A percentile compares a stretch with the other conserved stretches of the same genome.
Evolutionary conservation across 345 rosid species (phyloP).

Genomic region (Fremontodendron californicum): DNA sequence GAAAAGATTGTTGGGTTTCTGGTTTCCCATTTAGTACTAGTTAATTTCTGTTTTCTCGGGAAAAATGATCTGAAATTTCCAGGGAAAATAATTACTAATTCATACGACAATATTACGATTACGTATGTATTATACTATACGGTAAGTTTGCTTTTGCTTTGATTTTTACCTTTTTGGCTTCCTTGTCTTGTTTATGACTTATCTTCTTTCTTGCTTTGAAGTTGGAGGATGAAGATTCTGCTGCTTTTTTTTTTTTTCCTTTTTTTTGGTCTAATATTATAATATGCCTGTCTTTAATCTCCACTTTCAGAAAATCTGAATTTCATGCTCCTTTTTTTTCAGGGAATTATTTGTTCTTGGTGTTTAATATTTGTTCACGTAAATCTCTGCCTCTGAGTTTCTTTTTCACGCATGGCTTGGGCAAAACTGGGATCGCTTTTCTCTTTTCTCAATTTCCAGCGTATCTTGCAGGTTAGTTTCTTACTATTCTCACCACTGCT

Average conservation of each 20-base stretch:
- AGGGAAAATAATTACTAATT: not conserved
- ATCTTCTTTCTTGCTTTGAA: not conserved
- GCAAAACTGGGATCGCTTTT: constrained; percentile 4
- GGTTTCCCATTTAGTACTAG: not conserved
- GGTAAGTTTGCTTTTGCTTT: constrained; percentile 15
- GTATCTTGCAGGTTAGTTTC: constrained; percentile 3
- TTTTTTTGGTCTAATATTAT: not conserved
- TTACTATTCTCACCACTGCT: not conserved
- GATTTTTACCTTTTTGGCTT: not conserved
- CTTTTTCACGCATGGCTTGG: not conserved
- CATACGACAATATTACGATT: not conserved
- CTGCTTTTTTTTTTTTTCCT: not conserved
- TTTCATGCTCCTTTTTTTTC: not conserved
- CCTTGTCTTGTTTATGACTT: not conserved
- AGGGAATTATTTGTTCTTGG: not conserved
- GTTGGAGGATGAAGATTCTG: not conserved
- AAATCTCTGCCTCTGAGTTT: not conserved
- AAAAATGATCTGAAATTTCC: not conserved
- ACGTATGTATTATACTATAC: not conserved
- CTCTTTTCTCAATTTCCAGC: constrained; percentile 4
- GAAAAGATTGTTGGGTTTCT: not conserved
- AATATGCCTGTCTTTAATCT: not conserved
- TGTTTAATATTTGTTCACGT: not conserved
- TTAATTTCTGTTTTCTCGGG: not conserved
- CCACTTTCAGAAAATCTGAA: not conserved